Base-by-base conservation (phyloP, 208 protist genomes). In the Acanthamoeba rhysodes region DNA sequence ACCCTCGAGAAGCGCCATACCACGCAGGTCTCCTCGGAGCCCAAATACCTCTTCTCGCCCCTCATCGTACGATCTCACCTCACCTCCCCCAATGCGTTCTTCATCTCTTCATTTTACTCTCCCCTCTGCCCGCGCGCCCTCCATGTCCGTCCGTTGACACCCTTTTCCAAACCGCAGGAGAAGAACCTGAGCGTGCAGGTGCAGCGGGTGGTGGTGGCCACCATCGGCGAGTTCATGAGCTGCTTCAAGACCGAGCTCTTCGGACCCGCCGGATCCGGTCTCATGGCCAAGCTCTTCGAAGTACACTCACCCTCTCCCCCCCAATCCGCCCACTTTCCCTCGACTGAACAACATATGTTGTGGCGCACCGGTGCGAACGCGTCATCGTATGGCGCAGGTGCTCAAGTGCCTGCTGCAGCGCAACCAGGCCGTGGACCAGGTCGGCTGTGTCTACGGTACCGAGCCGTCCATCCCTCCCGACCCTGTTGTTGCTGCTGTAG, bases 41-140 rank as follows among this genome's bases (percentile, higher is more conserved):
- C 87, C 20, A 27, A 93, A 93, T 93, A 93, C 48, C 7, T 72
- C n/a, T 93, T 93, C 57, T 45, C 34, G 32, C 34, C 87, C 10
- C 57, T 34, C n/a, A 93, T 93, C 87, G 87, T 93, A 55, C 87
- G 12, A 57, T 27, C 87, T 74, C 8, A 9, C 34, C 12, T 45
- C 14, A 2, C 10, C 48, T 4, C 1, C 24, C 16, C 27, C 85
- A 29, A 41, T 41, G 1, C 4, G 4, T 41, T 41, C 37, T 41
- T 41, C 37, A 41, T 41, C 37, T 41, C 37, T 41, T 4, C 37
- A 41, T 41, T 41, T 4, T 41, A 1, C 37, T 41, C 37, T 41
- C 37, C 37, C 37, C 37, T 41, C 37, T 41, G 37, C 37, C 4
- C 37, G 37, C 37, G 4, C 27, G 27, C 24, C 4, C 80, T 8